A percentile compares a stretch with the other conserved stretches of the same genome.
These are phyloP conservation scores for Entomortierella beljakovae DNA, from an alignment of 192 early-diverging fungal species.

Conservation along the genomic window DNA sequence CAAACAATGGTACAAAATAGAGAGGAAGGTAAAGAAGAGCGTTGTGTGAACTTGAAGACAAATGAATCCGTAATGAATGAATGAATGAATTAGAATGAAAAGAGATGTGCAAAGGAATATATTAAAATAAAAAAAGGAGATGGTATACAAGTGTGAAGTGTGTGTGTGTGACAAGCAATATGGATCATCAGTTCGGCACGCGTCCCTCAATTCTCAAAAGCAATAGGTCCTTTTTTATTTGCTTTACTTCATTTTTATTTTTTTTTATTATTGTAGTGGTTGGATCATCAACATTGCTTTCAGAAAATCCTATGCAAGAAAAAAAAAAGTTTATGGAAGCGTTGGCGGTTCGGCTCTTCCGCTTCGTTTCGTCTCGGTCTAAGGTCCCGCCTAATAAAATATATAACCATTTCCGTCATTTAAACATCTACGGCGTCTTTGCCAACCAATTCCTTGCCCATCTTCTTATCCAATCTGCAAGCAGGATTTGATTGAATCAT, in stretches of 20 bases:
- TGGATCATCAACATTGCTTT: too few relatives aligned
- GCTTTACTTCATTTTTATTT: background rate
- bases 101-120: background rate
- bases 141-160: background rate
- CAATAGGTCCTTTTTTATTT: conserved; percentile 5
- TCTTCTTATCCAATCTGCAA: conserved; percentile 92
- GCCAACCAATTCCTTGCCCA: conserved; percentile 73
- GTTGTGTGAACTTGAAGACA: background rate
- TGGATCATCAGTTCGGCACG: conserved; percentile 20
- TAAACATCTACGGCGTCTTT: conserved; percentile 50
- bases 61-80: too few relatives aligned
- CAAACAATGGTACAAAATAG: background rate
- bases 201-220: background rate
- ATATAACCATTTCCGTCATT: background rate
- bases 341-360: background rate
- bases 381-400: background rate
- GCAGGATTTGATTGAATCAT: conserved; percentile 93
- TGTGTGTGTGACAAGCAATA: conserved; percentile 10
- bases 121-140: background rate
- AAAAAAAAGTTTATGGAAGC: background rate
- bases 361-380: background rate
- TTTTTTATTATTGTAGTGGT: too few relatives aligned
- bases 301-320: too few relatives aligned
- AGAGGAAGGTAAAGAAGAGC: background rate
- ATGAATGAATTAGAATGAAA: too few relatives aligned